Base-by-base conservation (phyloP, 768 basidiomycete species). In the Termitomyces sp. region DNA sequence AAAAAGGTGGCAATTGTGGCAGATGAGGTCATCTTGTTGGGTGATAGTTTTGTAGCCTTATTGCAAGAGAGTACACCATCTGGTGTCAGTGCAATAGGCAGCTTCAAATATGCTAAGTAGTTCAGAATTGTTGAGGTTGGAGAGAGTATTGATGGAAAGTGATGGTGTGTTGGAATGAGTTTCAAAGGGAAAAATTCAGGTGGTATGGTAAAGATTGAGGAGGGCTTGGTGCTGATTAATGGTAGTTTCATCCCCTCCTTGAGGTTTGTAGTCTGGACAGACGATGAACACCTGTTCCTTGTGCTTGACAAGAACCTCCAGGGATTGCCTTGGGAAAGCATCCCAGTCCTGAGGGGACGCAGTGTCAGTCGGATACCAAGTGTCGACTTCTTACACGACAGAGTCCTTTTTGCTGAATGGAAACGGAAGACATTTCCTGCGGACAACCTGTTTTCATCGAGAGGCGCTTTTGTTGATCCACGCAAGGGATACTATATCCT, bases 301-400 rank as follows among this genome's bases (percentile, higher is more conserved):
- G 83, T 96, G 20, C 80, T 98, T 53, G 97, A 98, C 73, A 92
- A 92, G 74, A 87, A 91, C 61, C 76, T 96, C 11, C 92, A 95
- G 68, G 85, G 86, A 0, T 80, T 98, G 59, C 96, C 97, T 2
- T 98, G 96, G 96, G 97, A 98, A 74, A 96, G 91, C 31, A 85
- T 98, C 14, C 95, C 96, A 0, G 83, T 88, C 46, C 76, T 98
- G 11, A 82, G 92, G 46, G 92, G 90, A 9, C 81, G 88, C 53
- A 92, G 94, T 57, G 83, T 98, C 69, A 95, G 92, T 70, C 88
- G 97, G n/a, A 87, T 98, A 64, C 97, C 97, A 2, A 92, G 89
- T 40, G 71, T 95, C 43, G 84, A 92, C 60, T 98, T 98, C 79
- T 77, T 99, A 20, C 73, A 91, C 29, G 97, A 99, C 70, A 83